These are phyloP conservation scores for Talaromyces trachyspermus DNA, from an alignment of 495 filamentous ascomycete genomes.

Conservation along the genomic window DNA sequence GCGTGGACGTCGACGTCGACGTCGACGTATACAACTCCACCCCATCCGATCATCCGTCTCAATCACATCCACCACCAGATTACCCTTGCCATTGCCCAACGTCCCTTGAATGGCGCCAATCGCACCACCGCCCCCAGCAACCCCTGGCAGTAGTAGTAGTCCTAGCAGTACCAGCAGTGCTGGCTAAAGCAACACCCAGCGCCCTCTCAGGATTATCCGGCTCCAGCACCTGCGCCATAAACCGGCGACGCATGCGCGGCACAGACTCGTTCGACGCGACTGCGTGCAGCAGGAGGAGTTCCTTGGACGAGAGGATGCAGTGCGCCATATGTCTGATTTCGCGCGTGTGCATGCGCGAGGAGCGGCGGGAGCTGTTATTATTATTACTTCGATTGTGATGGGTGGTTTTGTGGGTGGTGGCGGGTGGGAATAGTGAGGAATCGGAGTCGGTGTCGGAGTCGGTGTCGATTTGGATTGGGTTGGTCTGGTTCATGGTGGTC, in stretches of 20 bases:
- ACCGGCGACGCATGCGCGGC: slow-evolving; percentile 34
- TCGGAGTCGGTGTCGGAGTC: too few species aligned
- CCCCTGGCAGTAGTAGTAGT: background rate
- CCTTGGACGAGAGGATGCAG: slow-evolving; percentile 26
- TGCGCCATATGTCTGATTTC: slow-evolving; percentile 32
- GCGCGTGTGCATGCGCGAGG: too few species aligned
- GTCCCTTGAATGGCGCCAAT: background rate
- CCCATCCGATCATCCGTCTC: background rate
- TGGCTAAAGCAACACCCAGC: background rate
- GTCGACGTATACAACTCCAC: background rate
- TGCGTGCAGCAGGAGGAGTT: slow-evolving; percentile 30
- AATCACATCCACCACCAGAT: background rate
- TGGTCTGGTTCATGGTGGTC: too few species aligned
- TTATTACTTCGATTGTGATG: too few species aligned
- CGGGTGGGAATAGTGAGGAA: too few species aligned
- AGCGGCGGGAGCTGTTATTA: too few species aligned
- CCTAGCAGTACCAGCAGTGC: background rate
- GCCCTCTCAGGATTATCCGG: slow-evolving; percentile 17
- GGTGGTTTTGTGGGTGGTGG: too few species aligned
- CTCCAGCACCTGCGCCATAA: slow-evolving; percentile 28
- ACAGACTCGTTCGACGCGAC: slow-evolving; percentile 30
- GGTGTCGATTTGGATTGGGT: too few species aligned
- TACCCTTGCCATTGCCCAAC: background rate
- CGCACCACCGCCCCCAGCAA: background rate
- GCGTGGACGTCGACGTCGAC: too few species aligned